These are phyloP conservation scores for Pythium dissimile DNA, from an alignment of 352 stramenopile genomes.

Conservation along the genomic window DNA sequence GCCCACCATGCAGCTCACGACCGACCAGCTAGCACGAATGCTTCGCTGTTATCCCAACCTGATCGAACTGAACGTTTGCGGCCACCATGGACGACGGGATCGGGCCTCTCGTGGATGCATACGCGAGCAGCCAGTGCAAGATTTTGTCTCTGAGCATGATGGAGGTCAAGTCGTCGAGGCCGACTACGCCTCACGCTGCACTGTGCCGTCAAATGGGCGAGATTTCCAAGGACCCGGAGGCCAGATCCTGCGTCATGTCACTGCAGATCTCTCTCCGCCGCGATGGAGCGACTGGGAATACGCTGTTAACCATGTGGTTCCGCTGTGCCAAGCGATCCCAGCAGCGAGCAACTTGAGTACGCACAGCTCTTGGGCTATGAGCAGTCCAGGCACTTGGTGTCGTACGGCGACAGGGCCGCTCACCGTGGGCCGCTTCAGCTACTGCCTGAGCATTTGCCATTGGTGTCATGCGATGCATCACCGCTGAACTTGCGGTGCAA, in stretches of 20 bases:
- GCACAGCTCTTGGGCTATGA: not conserved
- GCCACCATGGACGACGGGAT: not conserved
- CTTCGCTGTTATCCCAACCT: slow-evolving; percentile 6
- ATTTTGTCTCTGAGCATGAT: slow-evolving; percentile 1
- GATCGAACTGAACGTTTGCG: slow-evolving; percentile 8
- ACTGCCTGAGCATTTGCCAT: not conserved
- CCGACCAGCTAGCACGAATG: slow-evolving; percentile 3
- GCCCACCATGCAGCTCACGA: not conserved
- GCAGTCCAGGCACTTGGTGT: not conserved
- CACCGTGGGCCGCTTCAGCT: too few species aligned
- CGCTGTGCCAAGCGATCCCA: not conserved
- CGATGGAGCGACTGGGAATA: not conserved
- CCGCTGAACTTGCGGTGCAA: not conserved
- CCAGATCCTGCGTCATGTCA: not conserved
- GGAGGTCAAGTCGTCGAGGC: not conserved
- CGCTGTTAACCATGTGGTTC: not conserved
- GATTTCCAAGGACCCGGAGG: not conserved
- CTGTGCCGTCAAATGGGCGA: not conserved
- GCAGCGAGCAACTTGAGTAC: not conserved
- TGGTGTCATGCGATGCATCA: not conserved
- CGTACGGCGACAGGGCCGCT: too few species aligned
- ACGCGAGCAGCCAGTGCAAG: not conserved
- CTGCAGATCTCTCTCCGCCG: not conserved
- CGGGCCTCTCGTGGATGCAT: not conserved
- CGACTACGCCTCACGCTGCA: too few species aligned